Evolutionary conservation across 805 yeast genomes (phyloP), one percentile per base, ranked within the genome.

Genomic region (Teunomyces funiuensis): DNA sequence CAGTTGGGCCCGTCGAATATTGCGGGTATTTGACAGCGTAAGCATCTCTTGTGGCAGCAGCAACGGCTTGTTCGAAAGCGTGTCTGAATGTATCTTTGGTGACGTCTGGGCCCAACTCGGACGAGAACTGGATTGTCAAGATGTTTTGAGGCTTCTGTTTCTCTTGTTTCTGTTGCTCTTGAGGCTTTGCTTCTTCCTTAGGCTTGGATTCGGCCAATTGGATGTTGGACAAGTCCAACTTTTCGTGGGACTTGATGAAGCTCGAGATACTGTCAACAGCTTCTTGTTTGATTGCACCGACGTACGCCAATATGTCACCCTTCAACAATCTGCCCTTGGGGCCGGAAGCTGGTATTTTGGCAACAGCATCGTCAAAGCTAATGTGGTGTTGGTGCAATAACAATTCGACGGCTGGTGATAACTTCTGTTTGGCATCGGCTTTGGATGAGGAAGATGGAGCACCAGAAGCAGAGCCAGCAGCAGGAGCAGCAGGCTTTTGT

Each of bases 221-320:
- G 46, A 89, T 79, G 60, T 84, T 79, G 30, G 88, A 75, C 45
- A 89, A 69, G 58, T 90, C 96, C 49, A 89, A 69, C 53, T 79
- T 82, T 47, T 77, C 75, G 48, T 75, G 75, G 25, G 73, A 62
- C 38, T 76, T 69, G 48, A 90, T 63, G 55, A 69, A 82, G 22
- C 77, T 65, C 5, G 85, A 71, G 43, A 90, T 72, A 15, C 66
- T 60, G 14, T 63, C 53, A 17, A 81, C 80, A 5, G 83, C 65
- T 6, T 77, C 80, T 28, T 68, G 53, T 8, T 87, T 64, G 40
- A 90, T 85, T 46, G 76, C 64, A 20, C 98, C 97, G 39, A 90
- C 56, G 58, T 79, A 81, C 0, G 95, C 93, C 50, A 90, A 73
- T 1, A 90, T 91, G 61, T 91, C 99, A 48, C 98, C 98, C 66